Evolutionary conservation across 2,329 filamentous ascomycete genomes (phyloP).

Genomic region (Claviceps purpurea): DNA sequence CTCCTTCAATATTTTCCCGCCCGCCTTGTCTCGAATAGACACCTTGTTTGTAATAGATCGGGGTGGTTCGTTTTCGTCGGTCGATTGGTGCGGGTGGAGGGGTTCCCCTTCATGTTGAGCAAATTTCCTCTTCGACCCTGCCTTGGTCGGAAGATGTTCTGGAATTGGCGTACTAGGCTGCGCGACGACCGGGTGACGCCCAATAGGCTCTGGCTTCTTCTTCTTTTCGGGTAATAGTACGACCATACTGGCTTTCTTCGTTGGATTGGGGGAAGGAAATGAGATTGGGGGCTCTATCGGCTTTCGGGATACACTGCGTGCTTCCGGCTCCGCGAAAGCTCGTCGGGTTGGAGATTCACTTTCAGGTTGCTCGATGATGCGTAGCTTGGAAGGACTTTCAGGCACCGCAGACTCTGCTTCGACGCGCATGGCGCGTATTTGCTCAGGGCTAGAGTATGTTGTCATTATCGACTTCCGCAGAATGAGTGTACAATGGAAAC

Average conservation of each 20-base stretch:
- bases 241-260: conserved; percentile 6
- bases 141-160: conserved; percentile 20
- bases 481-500: conserved; percentile 3
- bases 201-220: conserved; percentile 1
- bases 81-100: conserved; percentile 11
- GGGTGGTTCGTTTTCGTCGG: conserved; percentile 17
- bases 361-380: conserved; percentile 45
- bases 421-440: conserved; percentile 46
- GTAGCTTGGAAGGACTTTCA: conserved; percentile 47
- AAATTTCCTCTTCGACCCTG: conserved; percentile 45
- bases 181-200: background rate
- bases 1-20: conserved; percentile 33
- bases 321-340: conserved; percentile 5
- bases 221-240: conserved; percentile 17
- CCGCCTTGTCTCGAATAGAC: conserved; percentile 21
- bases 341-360: conserved; percentile 32
- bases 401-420: conserved; percentile 51
- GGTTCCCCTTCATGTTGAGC: conserved; percentile 35
- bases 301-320: conserved; percentile 11
- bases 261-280: conserved; percentile 16
- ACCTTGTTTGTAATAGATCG: conserved; percentile 11
- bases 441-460: conserved; percentile 35
- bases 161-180: conserved; percentile 3
- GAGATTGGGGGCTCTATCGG: conserved; percentile 18
- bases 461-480: background rate